Base-by-base conservation (phyloP, 495 filamentous ascomycete species). In the Penicillium antarcticum region DNA sequence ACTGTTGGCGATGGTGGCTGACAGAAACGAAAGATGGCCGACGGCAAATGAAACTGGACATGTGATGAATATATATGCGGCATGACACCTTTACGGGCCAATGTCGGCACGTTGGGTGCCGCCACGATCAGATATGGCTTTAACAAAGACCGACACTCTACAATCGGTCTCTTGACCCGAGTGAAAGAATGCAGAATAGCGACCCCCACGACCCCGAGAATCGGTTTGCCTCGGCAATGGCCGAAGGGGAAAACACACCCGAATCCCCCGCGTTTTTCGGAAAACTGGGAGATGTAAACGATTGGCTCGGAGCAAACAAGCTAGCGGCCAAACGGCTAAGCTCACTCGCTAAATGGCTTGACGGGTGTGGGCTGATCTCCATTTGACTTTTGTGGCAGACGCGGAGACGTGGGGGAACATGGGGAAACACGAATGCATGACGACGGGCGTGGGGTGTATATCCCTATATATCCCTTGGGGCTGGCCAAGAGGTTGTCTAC, bases 381-480 rank as follows among this genome's bases (percentile, higher is more conserved):
- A 21, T n/a, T 24, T 11, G 17, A 24, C 17, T 42, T 39, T 52
- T 21, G 49, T 52, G 49, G 41, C 34, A 36, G 49, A 44, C 19
- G 49, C 41, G 49, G 49, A 45, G 49, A 12, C 41, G 49, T 52
- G 49, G 49, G 49, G 41, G 40, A 45, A 36, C 12, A 46, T 13
- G 44, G 35, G 36, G 26, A 33, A 48, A 40, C 19, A 13, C 19
- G 32, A 17, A 39, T 16, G 6, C 8, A 13, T 41, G 18, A 41
- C 17, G 38, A 41, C 19, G 23, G 18, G 12, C 36, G 47, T 49
- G 47, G 38, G 47, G 37, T 19, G 23, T 1, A 4, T n/a, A 29
- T 18, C 24, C 5, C 12, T n/a, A 33, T 34, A 33, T 37, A 40
- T 48, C 26, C 26, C 26, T 29, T 29, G 26, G 2, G 7, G 26